These are phyloP conservation scores for Pelargonium nanum DNA, from an alignment of 345 rosid genomes.

Conservation along the genomic window DNA sequence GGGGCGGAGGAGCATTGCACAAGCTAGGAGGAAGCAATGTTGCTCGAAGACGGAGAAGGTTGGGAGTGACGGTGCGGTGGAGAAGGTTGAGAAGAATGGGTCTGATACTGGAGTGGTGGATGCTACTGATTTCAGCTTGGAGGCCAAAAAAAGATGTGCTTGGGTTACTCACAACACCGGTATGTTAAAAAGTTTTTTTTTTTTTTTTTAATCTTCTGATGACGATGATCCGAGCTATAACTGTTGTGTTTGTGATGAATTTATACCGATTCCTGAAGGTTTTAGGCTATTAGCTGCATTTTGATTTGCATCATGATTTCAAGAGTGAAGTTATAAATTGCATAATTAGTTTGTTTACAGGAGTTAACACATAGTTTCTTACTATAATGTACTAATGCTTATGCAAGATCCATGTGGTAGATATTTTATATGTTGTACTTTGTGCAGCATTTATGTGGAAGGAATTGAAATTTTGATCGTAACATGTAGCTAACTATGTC, in stretches of 20 bases:
- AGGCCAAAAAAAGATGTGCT: slow-evolving; percentile 50
- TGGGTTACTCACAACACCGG: slow-evolving; percentile 81
- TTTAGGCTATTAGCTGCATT: not conserved
- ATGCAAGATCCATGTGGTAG: too few relatives aligned
- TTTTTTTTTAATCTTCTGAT: not conserved
- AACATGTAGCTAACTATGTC: too few relatives aligned
- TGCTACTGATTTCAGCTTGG: slow-evolving; percentile 25
- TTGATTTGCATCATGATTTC: not conserved
- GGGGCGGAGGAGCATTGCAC: slow-evolving; percentile 16
- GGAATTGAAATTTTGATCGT: too few relatives aligned
- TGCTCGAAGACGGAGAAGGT: slow-evolving; percentile 20
- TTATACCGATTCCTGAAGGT: not conserved
- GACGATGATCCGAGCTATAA: slow-evolving; percentile 5
- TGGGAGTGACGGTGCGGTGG: slow-evolving; percentile 16
- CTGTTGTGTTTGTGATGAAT: not conserved
- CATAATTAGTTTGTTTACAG: too few relatives aligned
- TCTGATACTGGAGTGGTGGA: slow-evolving; percentile 11
- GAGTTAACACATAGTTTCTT: too few relatives aligned
- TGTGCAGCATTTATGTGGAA: too few relatives aligned
- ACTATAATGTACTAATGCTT: too few relatives aligned
- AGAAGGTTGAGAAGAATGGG: slow-evolving; percentile 22
- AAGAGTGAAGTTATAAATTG: too few relatives aligned
- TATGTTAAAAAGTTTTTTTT: slow-evolving; percentile 16
- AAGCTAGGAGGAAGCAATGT: slow-evolving; percentile 29
- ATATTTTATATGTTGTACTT: too few relatives aligned